Evolutionary conservation across 2,329 filamentous ascomycete genomes (phyloP).

Genomic region (Apiospora kogelbergensis): DNA sequence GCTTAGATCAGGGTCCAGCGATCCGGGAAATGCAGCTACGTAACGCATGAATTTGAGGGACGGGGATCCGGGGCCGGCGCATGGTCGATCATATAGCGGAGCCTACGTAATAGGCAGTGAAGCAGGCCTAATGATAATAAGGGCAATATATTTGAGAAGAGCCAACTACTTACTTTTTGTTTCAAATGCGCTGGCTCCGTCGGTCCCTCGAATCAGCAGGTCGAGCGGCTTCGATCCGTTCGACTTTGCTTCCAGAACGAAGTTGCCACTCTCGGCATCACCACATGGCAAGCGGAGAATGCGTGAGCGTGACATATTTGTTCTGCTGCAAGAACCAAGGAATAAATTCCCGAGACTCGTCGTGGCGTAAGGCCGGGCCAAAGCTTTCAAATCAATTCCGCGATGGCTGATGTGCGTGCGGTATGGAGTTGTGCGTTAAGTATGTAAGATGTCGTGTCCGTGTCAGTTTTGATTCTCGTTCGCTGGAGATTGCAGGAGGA

Average conservation of each 20-base stretch:
- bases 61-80: background rate
- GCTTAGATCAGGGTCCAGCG: conserved; percentile 1
- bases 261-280: background rate
- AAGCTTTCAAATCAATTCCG: background rate
- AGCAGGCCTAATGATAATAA: background rate
- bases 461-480: background rate
- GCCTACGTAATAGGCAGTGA: background rate
- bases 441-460: background rate
- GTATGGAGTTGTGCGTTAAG: background rate
- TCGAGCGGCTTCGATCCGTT: conserved; percentile 7
- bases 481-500: background rate
- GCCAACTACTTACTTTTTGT: conserved; percentile 10
- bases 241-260: conserved; percentile 1
- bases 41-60: background rate
- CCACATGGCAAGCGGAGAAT: conserved; percentile 7
- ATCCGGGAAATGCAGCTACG: background rate
- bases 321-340: background rate
- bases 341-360: background rate
- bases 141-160: background rate
- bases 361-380: background rate
- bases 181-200: conserved; percentile 7
- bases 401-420: too few species aligned
- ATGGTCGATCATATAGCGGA: conserved; percentile 1
- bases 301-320: conserved; percentile 5
- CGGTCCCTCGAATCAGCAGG: conserved; percentile 7